Base-by-base conservation (phyloP, 78 protist species). In the Dictyostelium citrinum region DNA sequence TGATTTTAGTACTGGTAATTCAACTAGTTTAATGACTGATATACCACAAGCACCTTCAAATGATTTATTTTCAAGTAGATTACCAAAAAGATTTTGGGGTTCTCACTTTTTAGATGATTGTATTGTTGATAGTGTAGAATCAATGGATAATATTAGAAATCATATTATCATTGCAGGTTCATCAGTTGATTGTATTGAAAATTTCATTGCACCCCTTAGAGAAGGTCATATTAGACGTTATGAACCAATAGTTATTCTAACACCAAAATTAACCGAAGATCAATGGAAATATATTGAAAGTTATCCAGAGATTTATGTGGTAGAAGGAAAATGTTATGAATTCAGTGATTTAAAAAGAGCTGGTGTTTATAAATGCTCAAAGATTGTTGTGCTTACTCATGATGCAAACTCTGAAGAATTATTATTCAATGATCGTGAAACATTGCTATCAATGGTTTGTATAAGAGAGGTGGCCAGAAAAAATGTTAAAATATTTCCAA, bases 181-280 rank as follows among this genome's bases (percentile, higher is more conserved):
- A 27, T 27, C 29, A 27, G 46, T 78, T 9, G n/a, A 24, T 5
- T 68, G 83, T 68, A 67, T 88, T 1, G 93, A 88, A 17, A 33
- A 29, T 22, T 88, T 88, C 70, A 67, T 88, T 33, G 12, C 51
- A 22, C 84, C 93, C 12, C 60, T 88, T 9, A 70, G 93, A 29
- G 93, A 72, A 45, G 37, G 76, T 10, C 72, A 88, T 35, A 24
- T 88, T 7, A 37, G 80, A 67, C 39, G 85, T 24, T 78, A 67
- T 72, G 84, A 88, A 20, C 85, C 93, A 78, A 88, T 88, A 4
- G 93, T 88, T 4, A 78, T 88, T 22, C 31, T 88, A 11, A 88
- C 93, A 45, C 79, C 77, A 39, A 39, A 78, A 2, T 35, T 88
- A 22, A 81, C 70, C 7, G 71, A 43, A 10, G 29, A 37, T 16